phyloP scores from a whole-genome alignment of 2,329 filamentous ascomycete species.

The Exserohilum turcica region DNA sequence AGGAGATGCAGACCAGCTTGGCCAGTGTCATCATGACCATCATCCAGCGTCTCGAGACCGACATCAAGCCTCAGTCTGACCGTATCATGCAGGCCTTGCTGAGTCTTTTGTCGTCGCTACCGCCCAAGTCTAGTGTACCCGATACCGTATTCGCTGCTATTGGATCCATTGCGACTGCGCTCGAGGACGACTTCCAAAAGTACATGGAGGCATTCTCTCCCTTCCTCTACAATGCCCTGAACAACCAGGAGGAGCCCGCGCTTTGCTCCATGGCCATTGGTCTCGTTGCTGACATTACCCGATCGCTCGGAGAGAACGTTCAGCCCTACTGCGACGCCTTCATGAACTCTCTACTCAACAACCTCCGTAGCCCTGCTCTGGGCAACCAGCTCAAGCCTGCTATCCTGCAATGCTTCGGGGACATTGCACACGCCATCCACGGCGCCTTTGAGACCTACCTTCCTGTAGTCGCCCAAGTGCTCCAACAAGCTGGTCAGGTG shows the following conservation, averaged over 20 bases:
- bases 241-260: constrained; percentile 92
- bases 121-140: constrained; percentile 88
- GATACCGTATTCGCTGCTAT: constrained; percentile 93
- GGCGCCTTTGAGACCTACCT: constrained; percentile 93
- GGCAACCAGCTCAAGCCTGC: constrained; percentile 98
- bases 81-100: constrained; percentile 91
- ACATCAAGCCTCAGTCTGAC: constrained; percentile 88
- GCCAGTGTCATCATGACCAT: constrained; percentile 90
- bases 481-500: constrained; percentile 89
- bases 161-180: constrained; percentile 85
- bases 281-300: constrained; percentile 92
- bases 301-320: constrained; percentile 85
- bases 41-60: constrained; percentile 86
- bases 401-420: constrained; percentile 96
- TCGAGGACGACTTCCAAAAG: constrained; percentile 91
- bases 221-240: constrained; percentile 90
- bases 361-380: constrained; percentile 83
- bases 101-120: constrained; percentile 76
- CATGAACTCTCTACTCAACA: constrained; percentile 97
- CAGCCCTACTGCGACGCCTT: constrained; percentile 96
- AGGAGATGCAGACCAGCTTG: constrained; percentile 97
- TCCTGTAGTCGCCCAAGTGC: constrained; percentile 86
- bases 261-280: constrained; percentile 97
- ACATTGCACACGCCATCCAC: constrained; percentile 93
- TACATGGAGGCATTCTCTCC: constrained; percentile 97